Percentiles rank a stretch among this genome's conserved stretches.
These are phyloP conservation scores for Verbascum thapsus DNA, from an alignment of 257 asterid genomes.

Conservation along the genomic window DNA sequence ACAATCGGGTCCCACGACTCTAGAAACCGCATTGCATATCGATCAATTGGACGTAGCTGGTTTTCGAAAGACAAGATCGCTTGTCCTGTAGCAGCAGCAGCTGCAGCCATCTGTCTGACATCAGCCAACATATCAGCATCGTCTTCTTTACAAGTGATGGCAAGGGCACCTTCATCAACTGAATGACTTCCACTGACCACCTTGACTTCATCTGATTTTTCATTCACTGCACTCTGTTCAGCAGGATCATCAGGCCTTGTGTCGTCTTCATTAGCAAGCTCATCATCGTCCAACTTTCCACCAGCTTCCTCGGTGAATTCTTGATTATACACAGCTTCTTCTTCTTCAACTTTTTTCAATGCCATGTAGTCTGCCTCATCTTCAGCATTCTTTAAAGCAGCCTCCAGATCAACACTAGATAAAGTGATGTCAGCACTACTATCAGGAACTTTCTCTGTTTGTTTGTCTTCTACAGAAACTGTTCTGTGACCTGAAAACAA, in stretches of 20 bases:
- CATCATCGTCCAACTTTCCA: slow-evolving; percentile 90
- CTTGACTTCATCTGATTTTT: slow-evolving; percentile 46
- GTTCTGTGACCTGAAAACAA: slow-evolving; percentile 75
- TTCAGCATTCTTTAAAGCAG: slow-evolving; percentile 94
- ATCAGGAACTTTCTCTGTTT: slow-evolving; percentile 45
- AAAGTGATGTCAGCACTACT: slow-evolving; percentile 51
- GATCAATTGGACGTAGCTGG: slow-evolving; percentile 92
- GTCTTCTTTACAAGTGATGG: slow-evolving; percentile 66
- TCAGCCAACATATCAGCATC: slow-evolving; percentile 93
- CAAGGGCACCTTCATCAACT: slow-evolving; percentile 52
- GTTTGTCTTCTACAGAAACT: slow-evolving; percentile 40
- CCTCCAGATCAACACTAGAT: slow-evolving; percentile 90
- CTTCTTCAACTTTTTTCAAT: slow-evolving; percentile 93
- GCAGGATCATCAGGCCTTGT: slow-evolving; percentile 64
- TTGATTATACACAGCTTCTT: slow-evolving; percentile 98
- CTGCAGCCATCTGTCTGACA: slow-evolving; percentile 96
- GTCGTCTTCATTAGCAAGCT: slow-evolving; percentile 82
- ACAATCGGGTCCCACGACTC: slow-evolving; percentile 96
- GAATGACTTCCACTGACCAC: slow-evolving; percentile 45
- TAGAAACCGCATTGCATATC: slow-evolving; percentile 83
- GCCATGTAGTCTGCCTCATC: slow-evolving; percentile 99
- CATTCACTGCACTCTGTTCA: slow-evolving; percentile 46
- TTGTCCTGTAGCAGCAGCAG: slow-evolving; percentile 94
- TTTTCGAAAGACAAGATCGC: slow-evolving; percentile 76
- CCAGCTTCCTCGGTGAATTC: slow-evolving; percentile 95